phyloP scores from a whole-genome alignment of 805 yeast species.

The Teunomyces funiuensis region DNA sequence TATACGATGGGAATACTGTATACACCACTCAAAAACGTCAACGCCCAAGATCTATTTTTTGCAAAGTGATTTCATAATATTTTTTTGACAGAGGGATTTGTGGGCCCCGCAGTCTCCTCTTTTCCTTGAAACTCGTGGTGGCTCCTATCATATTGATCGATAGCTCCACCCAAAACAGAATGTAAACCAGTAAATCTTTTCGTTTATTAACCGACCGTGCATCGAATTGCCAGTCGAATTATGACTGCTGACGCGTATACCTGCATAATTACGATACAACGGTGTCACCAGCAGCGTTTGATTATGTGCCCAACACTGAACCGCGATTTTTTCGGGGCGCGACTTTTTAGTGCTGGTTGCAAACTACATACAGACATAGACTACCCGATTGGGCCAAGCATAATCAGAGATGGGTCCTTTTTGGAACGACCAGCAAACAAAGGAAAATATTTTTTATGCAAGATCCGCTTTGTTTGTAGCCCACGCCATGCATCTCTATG shows the following conservation, averaged over 20 bases:
- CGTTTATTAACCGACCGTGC: background rate
- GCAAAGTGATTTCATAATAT: no score
- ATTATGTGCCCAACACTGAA: background rate
- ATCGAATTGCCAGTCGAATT: background rate
- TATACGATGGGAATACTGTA: no score
- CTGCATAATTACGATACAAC: background rate
- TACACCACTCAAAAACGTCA: no score
- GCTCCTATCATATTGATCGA: background rate
- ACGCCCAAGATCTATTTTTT: no score
- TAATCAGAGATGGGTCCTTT: background rate
- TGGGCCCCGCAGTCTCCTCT: background rate
- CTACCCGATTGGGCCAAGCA: background rate
- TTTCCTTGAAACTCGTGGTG: no score
- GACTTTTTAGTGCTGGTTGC: background rate
- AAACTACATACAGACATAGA: background rate
- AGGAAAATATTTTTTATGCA: no score
- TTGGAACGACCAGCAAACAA: background rate
- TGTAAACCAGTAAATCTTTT: background rate
- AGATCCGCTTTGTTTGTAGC: no score
- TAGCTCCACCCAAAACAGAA: background rate
- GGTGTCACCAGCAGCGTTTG: background rate
- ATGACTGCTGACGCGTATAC: background rate
- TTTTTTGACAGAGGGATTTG: no score
- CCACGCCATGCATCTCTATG: no score
- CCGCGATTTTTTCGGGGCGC: background rate